Conservation (phyloP, 2,329 filamentous ascomycete genomes). For the Ascochyta viciae-villosae region DNA sequence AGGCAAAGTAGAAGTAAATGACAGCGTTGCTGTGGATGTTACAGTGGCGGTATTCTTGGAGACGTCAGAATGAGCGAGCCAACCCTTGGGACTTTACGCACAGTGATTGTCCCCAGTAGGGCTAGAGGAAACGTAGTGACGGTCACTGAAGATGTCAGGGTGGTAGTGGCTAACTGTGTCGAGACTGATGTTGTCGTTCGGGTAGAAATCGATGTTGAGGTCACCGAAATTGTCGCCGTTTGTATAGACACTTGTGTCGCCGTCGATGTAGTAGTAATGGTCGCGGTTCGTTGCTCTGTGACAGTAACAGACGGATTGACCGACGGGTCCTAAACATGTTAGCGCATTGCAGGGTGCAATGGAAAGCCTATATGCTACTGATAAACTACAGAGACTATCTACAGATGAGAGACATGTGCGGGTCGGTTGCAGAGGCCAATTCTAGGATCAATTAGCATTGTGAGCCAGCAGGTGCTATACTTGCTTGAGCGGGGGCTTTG, state of each 20-base stretch:
- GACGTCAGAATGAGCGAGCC: neutral
- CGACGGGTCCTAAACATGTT: constrained; percentile 4
- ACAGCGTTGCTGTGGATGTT: neutral
- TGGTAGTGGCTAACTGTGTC: neutral
- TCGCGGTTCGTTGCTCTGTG: constrained; percentile 2
- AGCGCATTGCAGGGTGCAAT: neutral
- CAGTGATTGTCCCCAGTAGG: neutral
- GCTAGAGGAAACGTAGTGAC: neutral
- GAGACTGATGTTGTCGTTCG: neutral
- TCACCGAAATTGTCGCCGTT: neutral
- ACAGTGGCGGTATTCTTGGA: neutral
- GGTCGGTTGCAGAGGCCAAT: neutral
- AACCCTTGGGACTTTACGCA: neutral
- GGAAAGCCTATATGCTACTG: constrained; percentile 3
- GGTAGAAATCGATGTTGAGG: neutral
- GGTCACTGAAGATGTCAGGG: neutral
- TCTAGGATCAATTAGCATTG: neutral
- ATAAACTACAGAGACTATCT: neutral
- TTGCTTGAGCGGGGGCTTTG: neutral
- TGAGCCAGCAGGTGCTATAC: neutral
- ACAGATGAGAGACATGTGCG: neutral
- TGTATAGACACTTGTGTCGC: neutral
- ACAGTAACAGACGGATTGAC: neutral
- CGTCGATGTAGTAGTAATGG: constrained; percentile 1
- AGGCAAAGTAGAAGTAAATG: neutral